phyloP scores from a whole-genome alignment of 2,329 filamentous ascomycete species.

The Monosporascus sp. region DNA sequence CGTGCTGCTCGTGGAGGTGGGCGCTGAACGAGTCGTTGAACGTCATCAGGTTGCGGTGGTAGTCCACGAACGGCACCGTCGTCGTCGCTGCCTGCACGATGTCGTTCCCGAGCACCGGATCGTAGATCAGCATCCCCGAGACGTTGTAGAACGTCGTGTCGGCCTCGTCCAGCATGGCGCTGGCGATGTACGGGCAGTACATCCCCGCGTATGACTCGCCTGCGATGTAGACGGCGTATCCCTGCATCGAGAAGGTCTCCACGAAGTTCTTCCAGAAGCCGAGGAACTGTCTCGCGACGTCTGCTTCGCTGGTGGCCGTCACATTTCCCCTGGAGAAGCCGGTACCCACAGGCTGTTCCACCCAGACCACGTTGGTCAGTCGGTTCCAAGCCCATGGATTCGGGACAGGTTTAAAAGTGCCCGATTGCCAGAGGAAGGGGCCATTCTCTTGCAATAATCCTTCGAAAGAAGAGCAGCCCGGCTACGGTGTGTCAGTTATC shows the following conservation, averaged over 20 bases:
- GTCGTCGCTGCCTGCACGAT: constrained; percentile 34
- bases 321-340: constrained; percentile 64
- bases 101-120: constrained; percentile 56
- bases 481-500: constrained; percentile 26
- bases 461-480: constrained; percentile 57
- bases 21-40: constrained; percentile 51
- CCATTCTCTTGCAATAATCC: constrained; percentile 75
- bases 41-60: constrained; percentile 49
- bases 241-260: constrained; percentile 46
- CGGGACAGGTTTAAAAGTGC: constrained; percentile 58
- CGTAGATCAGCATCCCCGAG: constrained; percentile 56
- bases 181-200: constrained; percentile 54
- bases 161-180: constrained; percentile 43
- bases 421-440: constrained; percentile 65
- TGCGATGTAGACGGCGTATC: constrained; percentile 49
- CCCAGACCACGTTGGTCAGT: constrained; percentile 71
- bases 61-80: constrained; percentile 50
- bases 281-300: constrained; percentile 66
- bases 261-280: constrained; percentile 65
- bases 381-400: constrained; percentile 73
- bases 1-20: constrained; percentile 46
- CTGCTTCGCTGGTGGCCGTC: constrained; percentile 60
- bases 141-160: constrained; percentile 46
- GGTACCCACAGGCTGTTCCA: constrained; percentile 63
- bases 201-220: constrained; percentile 49